A percentile compares a stretch with the other conserved stretches of the same genome.
Evolutionary conservation across 805 yeast species (phyloP).

Genomic region (Nematodospora valgi): DNA sequence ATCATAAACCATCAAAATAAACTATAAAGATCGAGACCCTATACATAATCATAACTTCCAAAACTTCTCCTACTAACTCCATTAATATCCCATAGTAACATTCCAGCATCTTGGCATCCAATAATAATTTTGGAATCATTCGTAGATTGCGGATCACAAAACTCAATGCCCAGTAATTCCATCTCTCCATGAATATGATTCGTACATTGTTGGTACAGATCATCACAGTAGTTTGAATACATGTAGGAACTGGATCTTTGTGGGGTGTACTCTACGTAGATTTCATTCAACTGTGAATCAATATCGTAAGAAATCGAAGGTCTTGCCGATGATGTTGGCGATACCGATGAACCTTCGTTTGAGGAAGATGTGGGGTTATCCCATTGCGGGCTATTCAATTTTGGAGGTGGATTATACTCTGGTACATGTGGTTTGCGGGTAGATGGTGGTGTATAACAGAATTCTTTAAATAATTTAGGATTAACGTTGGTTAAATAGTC

Average conservation of each 20-base stretch:
- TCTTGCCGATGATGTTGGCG: constrained; percentile 15
- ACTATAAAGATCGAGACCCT: too few relatives aligned
- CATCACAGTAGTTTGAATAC: constrained; percentile 11
- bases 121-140: constrained; percentile 27
- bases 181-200: constrained; percentile 42
- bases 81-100: constrained; percentile 39
- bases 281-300: constrained; percentile 6
- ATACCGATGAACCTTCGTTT: constrained; percentile 2
- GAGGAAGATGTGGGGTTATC: background rate
- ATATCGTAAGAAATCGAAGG: constrained; percentile 11
- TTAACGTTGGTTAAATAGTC: constrained; percentile 33
- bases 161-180: constrained; percentile 41
- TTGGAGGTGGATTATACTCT: constrained; percentile 18
- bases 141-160: constrained; percentile 16
- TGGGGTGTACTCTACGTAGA: constrained; percentile 5
- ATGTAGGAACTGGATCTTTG: background rate
- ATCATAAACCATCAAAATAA: too few relatives aligned
- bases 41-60: constrained; percentile 35
- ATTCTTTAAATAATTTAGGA: constrained; percentile 37
- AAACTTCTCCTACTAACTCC: constrained; percentile 35
- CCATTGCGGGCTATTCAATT: constrained; percentile 13
- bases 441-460: constrained; percentile 31
- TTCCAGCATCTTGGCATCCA: constrained; percentile 42
- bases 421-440: constrained; percentile 11
- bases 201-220: constrained; percentile 11